Base-by-base conservation (phyloP, 2,329 filamentous ascomycete genomes). In the Rutstroemia sp. region DNA sequence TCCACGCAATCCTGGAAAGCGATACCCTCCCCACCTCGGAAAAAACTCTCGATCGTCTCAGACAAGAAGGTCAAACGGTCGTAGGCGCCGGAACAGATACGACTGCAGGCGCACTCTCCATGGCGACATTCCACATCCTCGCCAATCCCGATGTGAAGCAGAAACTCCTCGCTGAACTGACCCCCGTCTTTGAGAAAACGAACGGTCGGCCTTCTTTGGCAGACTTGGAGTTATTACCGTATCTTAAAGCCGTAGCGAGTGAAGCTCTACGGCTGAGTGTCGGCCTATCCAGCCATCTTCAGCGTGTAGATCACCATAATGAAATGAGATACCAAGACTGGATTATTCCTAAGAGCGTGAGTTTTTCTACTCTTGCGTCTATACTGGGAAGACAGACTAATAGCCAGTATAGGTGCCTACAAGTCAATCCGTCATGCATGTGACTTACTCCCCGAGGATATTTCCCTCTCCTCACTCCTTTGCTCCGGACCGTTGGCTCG, bases 401-500 rank as follows among this genome's bases (percentile, higher is more conserved):
- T 12, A 17, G 6, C 5, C 5, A 5, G 38, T 2, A 40, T 14
- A 40, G 38, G 38, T 40, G 10, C 38, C 38, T 5, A 40, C 38
- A 17, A 40, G 38, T 40, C 38, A 9, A 6, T 16, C 38, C 5
- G 7, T 40, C 4, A 14, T 40, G n/a, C 38, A 40, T 40, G n/a
- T 9, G 1, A 14, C 6, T 17, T 17, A 16, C 12, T 40, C 38
- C 6, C 38, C 38, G 1, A 40, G 10, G 2, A 14, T 40, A 14
- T 17, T 16, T 17, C 38, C 38, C 38, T 40, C 38, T 17, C n/a
- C 38, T 40, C 38, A 40, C n/a, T 40, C 61, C 0, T 78, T 74
- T 55, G 48, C 60, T 3, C 75, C 75, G 0, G 72, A 75, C 42
- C 69, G 75, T 3, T 77, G 71, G 69, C 58, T 76, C 4, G 70